These are phyloP conservation scores for Naganishia sp. DNA, from an alignment of 1,284 basidiomycete species.

Conservation along the genomic window DNA sequence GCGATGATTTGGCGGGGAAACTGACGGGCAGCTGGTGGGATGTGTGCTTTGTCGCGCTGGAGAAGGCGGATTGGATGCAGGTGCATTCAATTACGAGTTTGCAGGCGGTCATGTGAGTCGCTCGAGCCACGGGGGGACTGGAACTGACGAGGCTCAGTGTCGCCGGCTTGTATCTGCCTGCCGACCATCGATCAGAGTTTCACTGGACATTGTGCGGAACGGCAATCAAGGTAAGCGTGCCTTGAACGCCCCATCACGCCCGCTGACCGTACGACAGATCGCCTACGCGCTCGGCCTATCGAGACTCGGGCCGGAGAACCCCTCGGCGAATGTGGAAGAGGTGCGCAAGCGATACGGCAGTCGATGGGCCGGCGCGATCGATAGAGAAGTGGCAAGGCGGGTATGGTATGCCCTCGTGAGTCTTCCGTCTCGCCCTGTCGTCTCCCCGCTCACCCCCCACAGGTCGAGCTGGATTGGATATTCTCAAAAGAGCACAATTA, in stretches of 20 bases:
- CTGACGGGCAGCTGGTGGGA: slow-evolving; percentile 35
- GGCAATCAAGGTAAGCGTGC: slow-evolving; percentile 35
- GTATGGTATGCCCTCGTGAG: slow-evolving; percentile 38
- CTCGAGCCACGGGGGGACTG: neutral
- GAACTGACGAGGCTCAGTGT: slow-evolving; percentile 28
- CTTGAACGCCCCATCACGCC: neutral
- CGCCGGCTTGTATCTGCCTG: slow-evolving; percentile 36
- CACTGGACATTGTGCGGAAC: slow-evolving; percentile 40
- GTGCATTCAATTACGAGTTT: slow-evolving; percentile 37
- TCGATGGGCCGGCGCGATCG: slow-evolving; percentile 37
- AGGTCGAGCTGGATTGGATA: slow-evolving; percentile 39
- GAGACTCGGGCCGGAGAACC: slow-evolving; percentile 25
- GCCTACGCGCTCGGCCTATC: slow-evolving; percentile 30
- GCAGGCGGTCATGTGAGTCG: slow-evolving; percentile 37
- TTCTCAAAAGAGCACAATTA: slow-evolving; percentile 40
- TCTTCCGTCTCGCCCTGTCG: neutral
- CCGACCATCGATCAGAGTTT: slow-evolving; percentile 36
- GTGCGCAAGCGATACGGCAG: slow-evolving; percentile 24
- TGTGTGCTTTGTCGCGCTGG: slow-evolving; percentile 37
- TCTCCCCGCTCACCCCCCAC: neutral
- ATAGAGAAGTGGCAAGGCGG: slow-evolving; percentile 38
- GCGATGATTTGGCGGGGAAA: slow-evolving; percentile 39
- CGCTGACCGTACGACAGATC: slow-evolving; percentile 10
- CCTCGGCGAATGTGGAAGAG: slow-evolving; percentile 13
- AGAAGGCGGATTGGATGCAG: slow-evolving; percentile 41